phyloP scores from a whole-genome alignment of 495 filamentous ascomycete species.

The Pseudevernia furfuracea region DNA sequence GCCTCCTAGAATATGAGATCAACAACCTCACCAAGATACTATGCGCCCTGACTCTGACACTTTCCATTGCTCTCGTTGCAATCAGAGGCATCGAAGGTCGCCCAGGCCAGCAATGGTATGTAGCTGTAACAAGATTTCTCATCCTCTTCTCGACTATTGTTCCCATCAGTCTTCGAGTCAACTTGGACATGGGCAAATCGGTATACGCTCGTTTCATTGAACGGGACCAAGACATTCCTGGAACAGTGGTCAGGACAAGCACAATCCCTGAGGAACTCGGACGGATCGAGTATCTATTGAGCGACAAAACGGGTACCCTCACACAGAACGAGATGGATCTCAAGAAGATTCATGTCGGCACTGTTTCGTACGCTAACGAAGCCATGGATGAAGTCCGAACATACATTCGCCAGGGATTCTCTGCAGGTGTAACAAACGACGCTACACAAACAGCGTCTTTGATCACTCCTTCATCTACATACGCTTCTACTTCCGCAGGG shows the following conservation, averaged over 20 bases:
- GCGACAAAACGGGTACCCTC: constrained; percentile 94
- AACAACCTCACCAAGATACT: constrained; percentile 97
- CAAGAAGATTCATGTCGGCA: constrained; percentile 97
- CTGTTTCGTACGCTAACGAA: constrained; percentile 94
- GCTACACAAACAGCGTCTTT: constrained; percentile 37
- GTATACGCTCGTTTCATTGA: constrained; percentile 97
- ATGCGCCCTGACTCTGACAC: constrained; percentile 73
- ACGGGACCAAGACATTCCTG: constrained; percentile 77
- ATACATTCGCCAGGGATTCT: constrained; percentile 77
- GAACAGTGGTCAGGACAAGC: constrained; percentile 87
- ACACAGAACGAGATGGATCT: constrained; percentile 99
- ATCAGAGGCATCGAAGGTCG: constrained; percentile 70
- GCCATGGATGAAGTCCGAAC: constrained; percentile 94
- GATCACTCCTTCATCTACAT: constrained; percentile 67
- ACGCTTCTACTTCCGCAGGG: constrained; percentile 44
- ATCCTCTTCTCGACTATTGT: constrained; percentile 99
- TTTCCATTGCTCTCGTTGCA: constrained; percentile 86
- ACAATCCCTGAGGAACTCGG: constrained; percentile 97
- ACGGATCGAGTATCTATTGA: constrained; percentile 90
- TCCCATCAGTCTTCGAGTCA: constrained; percentile 91
- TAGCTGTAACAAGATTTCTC: constrained; percentile 90
- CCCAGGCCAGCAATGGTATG: constrained; percentile 67
- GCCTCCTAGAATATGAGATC: constrained; percentile 90
- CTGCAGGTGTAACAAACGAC: constrained; percentile 37
- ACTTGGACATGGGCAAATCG: constrained; percentile 92